phyloP scores from a whole-genome alignment of 75 land plant genomes.

The Pseudotsuga menziesii region DNA sequence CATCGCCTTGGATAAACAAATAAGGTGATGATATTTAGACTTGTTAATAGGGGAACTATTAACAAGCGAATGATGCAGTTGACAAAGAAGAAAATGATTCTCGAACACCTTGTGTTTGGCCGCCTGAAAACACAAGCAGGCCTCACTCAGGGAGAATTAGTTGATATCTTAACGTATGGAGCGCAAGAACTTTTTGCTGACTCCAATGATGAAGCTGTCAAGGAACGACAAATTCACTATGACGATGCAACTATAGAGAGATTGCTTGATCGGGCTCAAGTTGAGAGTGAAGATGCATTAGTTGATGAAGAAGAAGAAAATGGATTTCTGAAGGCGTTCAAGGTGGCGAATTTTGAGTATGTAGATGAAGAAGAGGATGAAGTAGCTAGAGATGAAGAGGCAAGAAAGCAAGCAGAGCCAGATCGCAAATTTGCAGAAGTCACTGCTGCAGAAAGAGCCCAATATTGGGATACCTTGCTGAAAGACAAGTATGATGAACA shows the following conservation, averaged over 20 bases:
- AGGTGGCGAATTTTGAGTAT: no score
- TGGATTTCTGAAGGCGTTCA: constrained; percentile 88
- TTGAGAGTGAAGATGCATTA: constrained; percentile 56
- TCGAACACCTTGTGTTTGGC: constrained; percentile 97
- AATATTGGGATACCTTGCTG: no score
- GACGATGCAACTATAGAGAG: constrained; percentile 99
- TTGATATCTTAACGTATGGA: constrained; percentile 95
- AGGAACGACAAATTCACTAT: constrained; percentile 90
- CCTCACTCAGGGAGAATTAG: constrained; percentile 97
- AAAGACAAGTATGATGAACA: no score
- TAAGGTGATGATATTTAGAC: constrained; percentile 98
- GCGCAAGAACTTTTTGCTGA: constrained; percentile 92
- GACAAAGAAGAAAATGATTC: constrained; percentile 99
- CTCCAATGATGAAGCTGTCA: constrained; percentile 76
- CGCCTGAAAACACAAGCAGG: constrained; percentile 69
- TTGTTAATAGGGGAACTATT: constrained; percentile 87
- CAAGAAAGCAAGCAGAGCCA: no score
- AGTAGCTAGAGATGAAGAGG: no score
- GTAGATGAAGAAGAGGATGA: no score
- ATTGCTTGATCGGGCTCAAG: constrained; percentile 86
- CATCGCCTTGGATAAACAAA: constrained; percentile 93
- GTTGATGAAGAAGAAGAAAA: constrained; percentile 85
- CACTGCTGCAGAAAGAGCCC: no score
- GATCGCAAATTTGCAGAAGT: no score
- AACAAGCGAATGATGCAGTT: constrained; percentile 99